phyloP scores from a whole-genome alignment of 345 rosid species.

The Corymbia maculata region DNA sequence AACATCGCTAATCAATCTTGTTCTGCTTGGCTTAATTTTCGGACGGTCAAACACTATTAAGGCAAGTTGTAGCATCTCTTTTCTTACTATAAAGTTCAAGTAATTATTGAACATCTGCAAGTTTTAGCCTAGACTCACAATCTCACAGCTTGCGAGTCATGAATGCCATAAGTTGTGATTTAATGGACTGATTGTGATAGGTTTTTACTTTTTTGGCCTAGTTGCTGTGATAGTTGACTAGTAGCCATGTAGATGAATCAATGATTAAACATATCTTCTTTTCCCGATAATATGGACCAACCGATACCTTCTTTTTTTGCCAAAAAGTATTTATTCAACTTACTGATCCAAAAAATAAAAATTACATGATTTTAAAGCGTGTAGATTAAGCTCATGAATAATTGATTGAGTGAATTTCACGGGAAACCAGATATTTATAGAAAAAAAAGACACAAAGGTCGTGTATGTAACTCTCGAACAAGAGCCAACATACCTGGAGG shows the following conservation, averaged over 20 bases:
- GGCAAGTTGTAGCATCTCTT: no score
- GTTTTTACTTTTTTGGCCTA: no score
- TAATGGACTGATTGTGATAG: not conserved
- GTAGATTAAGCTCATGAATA: not conserved
- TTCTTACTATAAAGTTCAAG: no score
- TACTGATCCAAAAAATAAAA: not conserved
- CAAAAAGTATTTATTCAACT: not conserved
- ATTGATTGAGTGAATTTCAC: not conserved
- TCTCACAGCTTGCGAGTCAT: not conserved
- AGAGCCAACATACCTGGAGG: not conserved
- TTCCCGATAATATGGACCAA: not conserved
- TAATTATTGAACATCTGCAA: no score
- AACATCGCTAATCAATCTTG: not conserved
- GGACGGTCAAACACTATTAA: not conserved
- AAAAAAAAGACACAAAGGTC: not conserved
- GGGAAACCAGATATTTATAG: not conserved
- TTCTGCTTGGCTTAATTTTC: not conserved
- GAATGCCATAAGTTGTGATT: not conserved
- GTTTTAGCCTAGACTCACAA: not conserved
- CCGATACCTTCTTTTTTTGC: not conserved
- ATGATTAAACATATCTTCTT: not conserved
- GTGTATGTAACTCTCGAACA: not conserved
- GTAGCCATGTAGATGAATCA: not conserved
- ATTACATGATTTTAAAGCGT: not conserved
- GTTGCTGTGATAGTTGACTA: not conserved